phyloP scores from a whole-genome alignment of 768 basidiomycete species.

The Tylopilus vinaceipallidus region DNA sequence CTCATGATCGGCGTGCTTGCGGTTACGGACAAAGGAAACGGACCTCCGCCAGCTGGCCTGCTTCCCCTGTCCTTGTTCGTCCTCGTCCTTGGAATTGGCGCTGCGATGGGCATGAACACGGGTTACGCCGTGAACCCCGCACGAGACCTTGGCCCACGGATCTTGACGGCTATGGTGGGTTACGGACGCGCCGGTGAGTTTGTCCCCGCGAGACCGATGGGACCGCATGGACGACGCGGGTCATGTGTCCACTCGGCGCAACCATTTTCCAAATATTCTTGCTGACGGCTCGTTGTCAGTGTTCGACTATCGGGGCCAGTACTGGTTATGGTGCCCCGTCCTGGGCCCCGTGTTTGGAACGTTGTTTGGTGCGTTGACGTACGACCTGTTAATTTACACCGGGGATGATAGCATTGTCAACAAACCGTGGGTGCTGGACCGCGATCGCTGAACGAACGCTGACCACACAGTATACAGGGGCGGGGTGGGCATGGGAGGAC shows the following conservation, averaged over 20 bases:
- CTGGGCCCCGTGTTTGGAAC: slow-evolving; percentile 55
- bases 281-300: slow-evolving; percentile 5
- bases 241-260: no score
- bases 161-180: slow-evolving; percentile 63
- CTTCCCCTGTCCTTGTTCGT: slow-evolving; percentile 54
- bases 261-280: no score
- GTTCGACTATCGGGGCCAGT: slow-evolving; percentile 44
- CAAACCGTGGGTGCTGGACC: slow-evolving; percentile 35
- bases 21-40: slow-evolving; percentile 50
- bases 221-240: no score
- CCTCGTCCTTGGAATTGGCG: slow-evolving; percentile 51
- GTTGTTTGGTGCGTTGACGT: slow-evolving; percentile 48
- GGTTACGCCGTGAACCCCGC: slow-evolving; percentile 64
- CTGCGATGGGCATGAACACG: slow-evolving; percentile 58
- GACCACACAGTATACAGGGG: slow-evolving; percentile 3
- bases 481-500: neutral
- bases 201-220: neutral
- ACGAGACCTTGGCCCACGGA: slow-evolving; percentile 61
- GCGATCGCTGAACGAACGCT: neutral
- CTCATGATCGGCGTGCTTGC: slow-evolving; percentile 53
- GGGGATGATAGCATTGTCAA: slow-evolving; percentile 53
- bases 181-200: slow-evolving; percentile 42
- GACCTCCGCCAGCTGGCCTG: slow-evolving; percentile 46
- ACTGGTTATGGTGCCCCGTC: slow-evolving; percentile 67
- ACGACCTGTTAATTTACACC: slow-evolving; percentile 54